A percentile compares a stretch with the other conserved stretches of the same genome.
Evolutionary conservation across 306 rosid species (phyloP).

Genomic region (Mimosa bimucronata): DNA sequence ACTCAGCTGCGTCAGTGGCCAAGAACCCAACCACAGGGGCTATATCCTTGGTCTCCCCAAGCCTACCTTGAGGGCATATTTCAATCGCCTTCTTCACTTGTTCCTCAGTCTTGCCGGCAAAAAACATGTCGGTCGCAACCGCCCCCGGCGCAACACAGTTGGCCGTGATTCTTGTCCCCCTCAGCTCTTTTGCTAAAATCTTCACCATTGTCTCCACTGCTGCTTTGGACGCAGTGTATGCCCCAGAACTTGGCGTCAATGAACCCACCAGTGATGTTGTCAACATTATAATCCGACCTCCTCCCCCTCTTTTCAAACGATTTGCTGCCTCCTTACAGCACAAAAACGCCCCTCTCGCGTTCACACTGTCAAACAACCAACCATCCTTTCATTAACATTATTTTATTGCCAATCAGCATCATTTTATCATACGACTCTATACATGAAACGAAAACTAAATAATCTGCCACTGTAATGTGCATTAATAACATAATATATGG

Average conservation of each 20-base stretch:
- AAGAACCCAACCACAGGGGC: conserved; percentile 59
- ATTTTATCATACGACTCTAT: neutral
- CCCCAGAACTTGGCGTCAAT: conserved; percentile 33
- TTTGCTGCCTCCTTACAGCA: conserved; percentile 57
- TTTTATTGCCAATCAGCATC: neutral
- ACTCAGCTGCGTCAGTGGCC: conserved; percentile 50
- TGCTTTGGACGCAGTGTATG: conserved; percentile 59
- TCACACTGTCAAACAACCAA: conserved; percentile 32
- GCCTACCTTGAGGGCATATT: conserved; percentile 41
- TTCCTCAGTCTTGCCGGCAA: conserved; percentile 47
- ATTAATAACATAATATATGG: neutral
- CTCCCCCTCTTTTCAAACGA: conserved; percentile 54
- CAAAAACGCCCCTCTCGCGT: conserved; percentile 58
- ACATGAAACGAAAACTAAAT: neutral
- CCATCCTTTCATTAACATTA: neutral
- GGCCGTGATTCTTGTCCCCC: conserved; percentile 51
- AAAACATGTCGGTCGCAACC: conserved; percentile 47
- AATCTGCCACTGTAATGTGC: neutral
- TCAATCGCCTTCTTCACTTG: conserved; percentile 36
- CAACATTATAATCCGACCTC: conserved; percentile 53
- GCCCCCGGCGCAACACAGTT: conserved; percentile 66
- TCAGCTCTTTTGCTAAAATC: conserved; percentile 55
- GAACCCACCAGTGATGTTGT: conserved; percentile 50
- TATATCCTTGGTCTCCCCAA: conserved; percentile 54
- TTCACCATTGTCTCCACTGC: conserved; percentile 61